phyloP scores from a whole-genome alignment of 768 basidiomycete genomes.

The Lenzites betulinus region DNA sequence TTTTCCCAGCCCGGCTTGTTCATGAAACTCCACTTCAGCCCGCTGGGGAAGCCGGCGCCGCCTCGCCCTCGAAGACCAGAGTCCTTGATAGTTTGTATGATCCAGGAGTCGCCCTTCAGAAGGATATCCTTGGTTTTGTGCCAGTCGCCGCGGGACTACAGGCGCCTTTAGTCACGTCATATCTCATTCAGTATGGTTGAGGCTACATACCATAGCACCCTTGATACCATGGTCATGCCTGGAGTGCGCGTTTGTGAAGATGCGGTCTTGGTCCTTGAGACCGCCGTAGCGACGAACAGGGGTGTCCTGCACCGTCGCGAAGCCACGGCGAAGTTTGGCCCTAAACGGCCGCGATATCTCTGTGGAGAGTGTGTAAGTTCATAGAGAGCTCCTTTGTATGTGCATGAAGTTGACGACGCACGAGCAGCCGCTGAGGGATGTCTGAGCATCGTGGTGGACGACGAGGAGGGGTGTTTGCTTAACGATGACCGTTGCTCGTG shows the following conservation, averaged over 20 bases:
- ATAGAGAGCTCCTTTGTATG: background rate
- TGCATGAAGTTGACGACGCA: slow-evolving; percentile 17
- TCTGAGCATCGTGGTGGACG: slow-evolving; percentile 34
- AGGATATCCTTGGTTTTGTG: slow-evolving; percentile 97
- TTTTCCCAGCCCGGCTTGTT: slow-evolving; percentile 99
- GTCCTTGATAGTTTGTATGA: slow-evolving; percentile 94
- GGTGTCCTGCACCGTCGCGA: slow-evolving; percentile 81
- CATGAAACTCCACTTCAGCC: slow-evolving; percentile 98
- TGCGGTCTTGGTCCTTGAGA: slow-evolving; percentile 91
- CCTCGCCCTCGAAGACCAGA: slow-evolving; percentile 95
- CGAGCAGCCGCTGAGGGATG: slow-evolving; percentile 29
- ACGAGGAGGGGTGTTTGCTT: slow-evolving; percentile 24
- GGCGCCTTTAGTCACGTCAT: slow-evolving; percentile 10
- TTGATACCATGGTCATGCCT: slow-evolving; percentile 91
- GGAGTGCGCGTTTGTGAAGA: slow-evolving; percentile 90
- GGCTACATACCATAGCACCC: slow-evolving; percentile 73
- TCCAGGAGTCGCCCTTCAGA: slow-evolving; percentile 94
- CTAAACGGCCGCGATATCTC: slow-evolving; percentile 32
- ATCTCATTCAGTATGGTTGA: too few species aligned
- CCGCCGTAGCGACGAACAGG: slow-evolving; percentile 93
- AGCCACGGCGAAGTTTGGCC: slow-evolving; percentile 33
- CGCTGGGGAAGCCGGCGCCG: slow-evolving; percentile 95
- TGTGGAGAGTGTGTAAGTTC: background rate
- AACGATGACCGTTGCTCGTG: slow-evolving; percentile 12
- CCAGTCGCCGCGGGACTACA: slow-evolving; percentile 93